Evolutionary conservation across 306 rosid species (phyloP), one percentile per base, ranked within the genome.

Genomic region (Casuarina glauca): DNA sequence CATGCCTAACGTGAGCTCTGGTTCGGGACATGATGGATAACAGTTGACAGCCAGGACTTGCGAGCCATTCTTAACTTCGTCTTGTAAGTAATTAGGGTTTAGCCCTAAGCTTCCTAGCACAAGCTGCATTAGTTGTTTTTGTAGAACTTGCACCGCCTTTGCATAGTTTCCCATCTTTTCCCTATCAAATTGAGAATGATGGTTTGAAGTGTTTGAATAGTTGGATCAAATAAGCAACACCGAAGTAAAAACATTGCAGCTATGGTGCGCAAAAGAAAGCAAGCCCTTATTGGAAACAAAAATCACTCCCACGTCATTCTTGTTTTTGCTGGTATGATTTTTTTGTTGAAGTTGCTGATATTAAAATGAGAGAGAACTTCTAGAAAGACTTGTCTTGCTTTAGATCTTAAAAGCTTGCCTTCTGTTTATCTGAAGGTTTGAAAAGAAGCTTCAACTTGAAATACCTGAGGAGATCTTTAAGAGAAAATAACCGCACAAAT

Each of bases 81-180:
- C 84, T 55, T 81, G 68, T 17, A 87, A 17, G 82, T 83, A 79
- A 44, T 32, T 79, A 43, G 73, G 76, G 84, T 79, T 81, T 74
- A 89, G 44, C 12, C 88, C 90, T 35, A 89, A 15, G 82, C 82
- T 89, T 70, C 79, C 81, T 2, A 87, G 19, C 4, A 87, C 44
- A 41, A 66, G 49, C 50, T 50, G 48, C 87, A 77, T 75, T 42
- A 87, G 42, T 85, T 84, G 36, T 9, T 71, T 67, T 81, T 89
- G 89, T 45, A 89, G 71, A 6, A 5, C 70, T 61, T 87, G 88
- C 36, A 77, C 71, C 3, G 81, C 83, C 74, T 74, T 51, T 66
- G 87, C 82, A 69, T 84, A 89, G 61, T 72, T 75, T 52, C 88
- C 89, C 93, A 89, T 89, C 74, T 83, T 89, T 70, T 89, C 79